A percentile compares a stretch with the other conserved stretches of the same genome.
Evolutionary conservation across 805 yeast genomes (phyloP).

Genomic region (Phaffomyces antillensis): DNA sequence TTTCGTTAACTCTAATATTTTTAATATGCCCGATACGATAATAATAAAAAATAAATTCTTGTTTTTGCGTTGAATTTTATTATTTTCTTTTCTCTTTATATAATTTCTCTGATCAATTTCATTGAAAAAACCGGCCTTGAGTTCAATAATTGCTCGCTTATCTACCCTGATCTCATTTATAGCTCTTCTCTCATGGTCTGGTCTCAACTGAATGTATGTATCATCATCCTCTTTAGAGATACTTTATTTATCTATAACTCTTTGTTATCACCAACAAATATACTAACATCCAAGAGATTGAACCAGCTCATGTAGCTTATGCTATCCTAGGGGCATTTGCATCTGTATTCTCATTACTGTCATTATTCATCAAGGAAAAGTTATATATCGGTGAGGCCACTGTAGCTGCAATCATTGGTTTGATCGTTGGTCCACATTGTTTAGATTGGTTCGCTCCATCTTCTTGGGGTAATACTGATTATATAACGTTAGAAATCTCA

Average conservation of each 20-base stretch:
- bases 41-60: too few species aligned
- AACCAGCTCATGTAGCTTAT: slow-evolving; percentile 77
- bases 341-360: slow-evolving; percentile 70
- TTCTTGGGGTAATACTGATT: slow-evolving; percentile 80
- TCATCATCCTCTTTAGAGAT: too few species aligned
- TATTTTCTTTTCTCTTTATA: too few species aligned
- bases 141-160: too few species aligned
- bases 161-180: too few species aligned
- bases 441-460: slow-evolving; percentile 77
- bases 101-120: too few species aligned
- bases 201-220: slow-evolving; percentile 6
- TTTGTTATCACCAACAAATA: too few species aligned
- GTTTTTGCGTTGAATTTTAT: too few species aligned
- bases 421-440: slow-evolving; percentile 85
- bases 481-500: slow-evolving; percentile 74
- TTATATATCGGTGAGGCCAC: slow-evolving; percentile 89
- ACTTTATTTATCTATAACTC: neutral
- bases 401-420: slow-evolving; percentile 77
- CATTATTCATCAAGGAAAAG: slow-evolving; percentile 75
- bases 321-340: slow-evolving; percentile 83
- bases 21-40: too few species aligned
- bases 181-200: slow-evolving; percentile 3
- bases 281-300: slow-evolving; percentile 24
- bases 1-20: too few species aligned
- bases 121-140: too few species aligned